A percentile compares a stretch with the other conserved stretches of the same genome.
phyloP scores from a whole-genome alignment of 108 stramenopile species.

The Craspedostauros australis region DNA sequence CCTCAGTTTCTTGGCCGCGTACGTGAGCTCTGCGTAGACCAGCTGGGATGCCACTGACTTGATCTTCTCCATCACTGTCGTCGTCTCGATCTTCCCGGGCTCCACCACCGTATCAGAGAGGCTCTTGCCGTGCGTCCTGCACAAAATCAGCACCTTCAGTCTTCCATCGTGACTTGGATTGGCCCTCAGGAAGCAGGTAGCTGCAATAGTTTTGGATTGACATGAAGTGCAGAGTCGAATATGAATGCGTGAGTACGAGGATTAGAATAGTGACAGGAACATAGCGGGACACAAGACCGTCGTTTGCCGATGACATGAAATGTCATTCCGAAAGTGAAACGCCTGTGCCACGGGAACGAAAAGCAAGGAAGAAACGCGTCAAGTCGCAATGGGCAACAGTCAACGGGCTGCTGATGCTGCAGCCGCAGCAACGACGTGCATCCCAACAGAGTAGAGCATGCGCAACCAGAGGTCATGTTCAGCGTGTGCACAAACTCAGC shows the following conservation, averaged over 20 bases:
- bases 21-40: conserved; percentile 16
- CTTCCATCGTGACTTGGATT: conserved; percentile 3
- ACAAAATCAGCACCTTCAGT: conserved; percentile 29
- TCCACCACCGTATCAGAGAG: conserved; percentile 37
- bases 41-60: conserved; percentile 22
- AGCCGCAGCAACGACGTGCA: background rate
- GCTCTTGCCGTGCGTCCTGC: conserved; percentile 29
- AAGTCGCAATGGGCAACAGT: too few relatives aligned
- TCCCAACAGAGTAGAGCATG: too few relatives aligned
- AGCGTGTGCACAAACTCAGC: background rate
- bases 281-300: too few relatives aligned
- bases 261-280: too few relatives aligned
- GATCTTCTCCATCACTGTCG: conserved; percentile 33
- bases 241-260: too few relatives aligned
- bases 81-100: conserved; percentile 28
- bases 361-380: too few relatives aligned
- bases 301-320: too few relatives aligned
- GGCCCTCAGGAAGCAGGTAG: conserved; percentile 23
- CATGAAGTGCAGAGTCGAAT: too few relatives aligned
- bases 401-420: conserved; percentile 4
- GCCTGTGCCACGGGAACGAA: too few relatives aligned
- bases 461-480: background rate
- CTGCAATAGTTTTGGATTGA: too few relatives aligned
- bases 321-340: too few relatives aligned
- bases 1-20: conserved; percentile 15